Conservation (phyloP, 805 yeast species). For the Schizosaccharomyces octosporus region DNA sequence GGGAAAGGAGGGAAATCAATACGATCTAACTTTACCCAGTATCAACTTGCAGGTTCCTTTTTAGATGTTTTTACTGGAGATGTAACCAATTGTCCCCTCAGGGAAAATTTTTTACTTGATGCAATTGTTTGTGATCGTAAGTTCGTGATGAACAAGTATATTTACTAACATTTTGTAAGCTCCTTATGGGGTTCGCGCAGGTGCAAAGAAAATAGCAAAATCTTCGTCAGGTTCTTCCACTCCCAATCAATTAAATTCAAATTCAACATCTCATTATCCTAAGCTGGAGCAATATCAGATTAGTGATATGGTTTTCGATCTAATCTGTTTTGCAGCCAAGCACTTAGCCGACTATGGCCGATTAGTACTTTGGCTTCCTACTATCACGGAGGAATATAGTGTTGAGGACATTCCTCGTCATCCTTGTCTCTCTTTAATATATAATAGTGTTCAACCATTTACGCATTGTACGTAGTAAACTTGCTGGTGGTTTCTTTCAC, state of each 20-base stretch:
- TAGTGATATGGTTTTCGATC: slow-evolving; percentile 51
- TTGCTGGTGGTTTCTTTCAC: not conserved
- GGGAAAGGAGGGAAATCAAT: slow-evolving; percentile 32
- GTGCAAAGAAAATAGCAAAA: slow-evolving; percentile 78
- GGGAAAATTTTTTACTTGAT: slow-evolving; percentile 39
- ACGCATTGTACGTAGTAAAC: slow-evolving; percentile 25
- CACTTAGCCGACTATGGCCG: slow-evolving; percentile 56
- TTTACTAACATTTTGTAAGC: slow-evolving; percentile 13
- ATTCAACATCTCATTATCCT: slow-evolving; percentile 31
- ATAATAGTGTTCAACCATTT: slow-evolving; percentile 65
- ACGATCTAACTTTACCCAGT: slow-evolving; percentile 47
- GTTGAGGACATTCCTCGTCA: slow-evolving; percentile 58
- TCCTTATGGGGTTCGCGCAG: slow-evolving; percentile 92
- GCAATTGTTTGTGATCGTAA: slow-evolving; percentile 63
- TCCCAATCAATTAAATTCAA: slow-evolving; percentile 12
- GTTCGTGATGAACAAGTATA: not conserved
- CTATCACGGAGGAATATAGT: slow-evolving; percentile 64
- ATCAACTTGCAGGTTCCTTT: slow-evolving; percentile 30
- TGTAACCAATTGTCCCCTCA: slow-evolving; percentile 70
- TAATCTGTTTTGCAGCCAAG: slow-evolving; percentile 44
- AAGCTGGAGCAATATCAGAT: slow-evolving; percentile 79
- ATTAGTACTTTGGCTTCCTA: slow-evolving; percentile 92
- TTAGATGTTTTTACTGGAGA: slow-evolving; percentile 76
- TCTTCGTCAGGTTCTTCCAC: not conserved
- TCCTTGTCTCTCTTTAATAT: slow-evolving; percentile 38